Base-by-base conservation (phyloP, 169 alveolate genomes). In the Eimeria brunetti region DNA sequence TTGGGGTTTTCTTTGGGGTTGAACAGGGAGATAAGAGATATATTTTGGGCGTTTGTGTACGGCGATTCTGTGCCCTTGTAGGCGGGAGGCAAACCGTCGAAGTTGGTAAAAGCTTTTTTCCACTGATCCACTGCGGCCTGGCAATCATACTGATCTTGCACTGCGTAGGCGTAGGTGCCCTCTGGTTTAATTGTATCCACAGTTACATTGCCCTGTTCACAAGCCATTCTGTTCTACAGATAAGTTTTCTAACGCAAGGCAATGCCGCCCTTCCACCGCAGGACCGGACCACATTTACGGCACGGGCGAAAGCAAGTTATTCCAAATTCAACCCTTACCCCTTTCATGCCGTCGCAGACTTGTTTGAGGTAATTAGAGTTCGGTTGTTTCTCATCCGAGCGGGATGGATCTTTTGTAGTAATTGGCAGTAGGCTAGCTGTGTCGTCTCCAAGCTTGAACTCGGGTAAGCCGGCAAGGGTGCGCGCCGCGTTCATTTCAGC, bases 91-190 rank as follows among this genome's bases (percentile, higher is more conserved):
- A 75, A 38, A 18, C 58, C 84, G 36, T 24, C 20, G 36, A 75
- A 75, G 38, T 20, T 38, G 30, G 27, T 5, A 27, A 38, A 16
- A 7, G 60, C 84, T 18, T 75, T 27, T 75, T 44, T 38, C 84
- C 84, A 75, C 36, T 36, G 7, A 6, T 75, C 33, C 33, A 75
- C 84, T 14, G 84, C 84, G 56, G 84, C 69, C 69, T 60, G 46
- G 46, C 46, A 41, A 4, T 60, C n/a, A 27, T 20, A 4, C 69
- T 27, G 33, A 20, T 60, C n/a, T 27, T 60, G 69, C 0, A 60
- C n/a, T 27, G 24, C 20, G n/a, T 22, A 22, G 69, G 69, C 69
- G 69, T 22, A 60, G 69, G 20, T 60, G 9, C 69, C 69, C 1
- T 14, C 24, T 24, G n/a, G 69, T 60, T 18, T 22, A 27, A 27